Conservation (phyloP, 768 basidiomycete species). For the Termitomyces sp. region DNA sequence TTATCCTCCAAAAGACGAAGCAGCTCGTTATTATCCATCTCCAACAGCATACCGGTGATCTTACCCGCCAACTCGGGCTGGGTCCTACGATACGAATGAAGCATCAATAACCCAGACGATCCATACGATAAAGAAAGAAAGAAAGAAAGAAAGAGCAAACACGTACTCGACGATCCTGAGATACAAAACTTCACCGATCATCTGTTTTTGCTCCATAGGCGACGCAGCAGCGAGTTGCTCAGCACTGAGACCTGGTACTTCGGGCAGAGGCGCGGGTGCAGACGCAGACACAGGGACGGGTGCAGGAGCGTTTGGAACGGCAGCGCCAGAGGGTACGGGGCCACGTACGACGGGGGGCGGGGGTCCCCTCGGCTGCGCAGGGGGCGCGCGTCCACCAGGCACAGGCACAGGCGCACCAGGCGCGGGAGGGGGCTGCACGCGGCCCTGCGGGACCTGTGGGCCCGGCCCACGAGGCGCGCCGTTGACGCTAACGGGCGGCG, state of each 20-base stretch:
- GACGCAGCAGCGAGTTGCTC: conserved; percentile 58
- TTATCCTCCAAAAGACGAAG: conserved; percentile 80
- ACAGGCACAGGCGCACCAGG: not conserved
- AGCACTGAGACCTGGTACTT: conserved; percentile 41
- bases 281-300: conserved; percentile 16
- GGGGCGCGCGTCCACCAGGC: conserved; percentile 10
- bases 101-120: not conserved
- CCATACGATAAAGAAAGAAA: conserved; percentile 1
- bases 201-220: conserved; percentile 94
- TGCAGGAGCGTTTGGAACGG: conserved; percentile 29
- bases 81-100: conserved; percentile 35
- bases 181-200: conserved; percentile 96
- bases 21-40: conserved; percentile 97
- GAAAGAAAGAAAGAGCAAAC: conserved; percentile 7
- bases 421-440: not conserved
- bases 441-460: not conserved
- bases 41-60: conserved; percentile 97
- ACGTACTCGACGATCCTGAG: conserved; percentile 82
- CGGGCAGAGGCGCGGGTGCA: conserved; percentile 31
- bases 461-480: conserved; percentile 38
- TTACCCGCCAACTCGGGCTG: conserved; percentile 97
- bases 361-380: conserved; percentile 21
- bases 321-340: conserved; percentile 23
- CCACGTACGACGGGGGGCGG: conserved; percentile 43
- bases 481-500: conserved; percentile 38